These are phyloP conservation scores for Fusarium torreyae DNA, from an alignment of 2,329 filamentous ascomycete species.

Conservation along the genomic window DNA sequence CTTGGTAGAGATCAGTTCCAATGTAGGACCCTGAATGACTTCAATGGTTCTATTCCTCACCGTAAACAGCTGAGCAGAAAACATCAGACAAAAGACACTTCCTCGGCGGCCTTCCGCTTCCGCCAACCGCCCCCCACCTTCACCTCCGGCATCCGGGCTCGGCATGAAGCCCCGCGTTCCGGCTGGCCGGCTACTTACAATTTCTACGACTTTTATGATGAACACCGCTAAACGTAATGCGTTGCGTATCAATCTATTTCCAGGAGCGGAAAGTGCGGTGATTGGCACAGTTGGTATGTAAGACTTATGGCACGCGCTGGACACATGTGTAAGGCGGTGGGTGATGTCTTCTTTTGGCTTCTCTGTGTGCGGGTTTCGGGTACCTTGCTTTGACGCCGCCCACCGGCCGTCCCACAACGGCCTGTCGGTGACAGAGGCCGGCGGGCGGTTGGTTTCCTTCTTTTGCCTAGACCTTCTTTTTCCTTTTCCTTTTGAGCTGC, in stretches of 20 bases:
- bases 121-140: conserved; percentile 23
- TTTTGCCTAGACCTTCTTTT: background rate
- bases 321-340: background rate
- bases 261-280: background rate
- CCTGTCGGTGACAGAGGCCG: conserved; percentile 22
- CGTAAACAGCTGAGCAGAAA: conserved; percentile 2
- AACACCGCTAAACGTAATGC: background rate
- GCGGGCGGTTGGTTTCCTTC: conserved; percentile 1
- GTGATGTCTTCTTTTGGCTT: conserved; percentile 9
- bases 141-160: conserved; percentile 42
- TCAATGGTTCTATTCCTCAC: conserved; percentile 5
- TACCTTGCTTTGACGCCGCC: conserved; percentile 47
- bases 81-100: background rate
- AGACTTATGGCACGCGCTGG: background rate
- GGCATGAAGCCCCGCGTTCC: conserved; percentile 35
- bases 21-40: conserved; percentile 27
- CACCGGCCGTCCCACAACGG: conserved; percentile 37
- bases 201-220: background rate
- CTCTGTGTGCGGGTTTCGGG: conserved; percentile 35
- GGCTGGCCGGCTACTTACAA: conserved; percentile 30
- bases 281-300: background rate
- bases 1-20: conserved; percentile 14
- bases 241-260: no score
- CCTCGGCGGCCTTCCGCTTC: conserved; percentile 33
- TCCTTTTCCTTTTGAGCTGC: conserved; percentile 5